Evolutionary conservation across 108 stramenopile species (phyloP).

Genomic region (Discostella stelligeroides): DNA sequence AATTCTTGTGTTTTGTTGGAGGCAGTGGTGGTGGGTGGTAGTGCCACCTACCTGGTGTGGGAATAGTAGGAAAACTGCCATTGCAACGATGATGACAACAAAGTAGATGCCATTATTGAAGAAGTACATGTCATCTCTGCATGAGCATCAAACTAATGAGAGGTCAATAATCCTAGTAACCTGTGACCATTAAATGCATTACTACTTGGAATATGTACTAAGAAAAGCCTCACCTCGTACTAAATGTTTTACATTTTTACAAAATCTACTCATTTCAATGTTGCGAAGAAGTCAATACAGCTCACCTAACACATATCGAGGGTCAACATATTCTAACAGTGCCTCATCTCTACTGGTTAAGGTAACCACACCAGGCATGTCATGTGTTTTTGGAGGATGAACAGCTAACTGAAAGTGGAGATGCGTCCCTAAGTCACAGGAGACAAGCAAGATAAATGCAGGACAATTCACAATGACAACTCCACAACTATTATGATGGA

Average conservation of each 20-base stretch:
- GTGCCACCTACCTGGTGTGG: no score
- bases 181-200: no score
- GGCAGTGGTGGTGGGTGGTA: no score
- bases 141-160: no score
- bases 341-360: conserved; percentile 50
- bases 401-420: conserved; percentile 68
- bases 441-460: background rate
- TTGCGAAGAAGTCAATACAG: conserved; percentile 45
- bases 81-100: no score
- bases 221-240: background rate
- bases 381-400: conserved; percentile 61
- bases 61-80: no score
- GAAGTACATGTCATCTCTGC: no score
- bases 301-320: conserved; percentile 63
- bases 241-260: no score
- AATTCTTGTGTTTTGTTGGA: no score
- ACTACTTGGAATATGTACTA: background rate
- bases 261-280: background rate
- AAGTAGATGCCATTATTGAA: no score
- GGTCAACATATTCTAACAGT: conserved; percentile 41
- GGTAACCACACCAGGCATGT: conserved; percentile 75
- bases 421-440: conserved; percentile 36
- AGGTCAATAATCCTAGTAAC: no score
- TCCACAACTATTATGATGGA: background rate
- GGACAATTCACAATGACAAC: background rate